A percentile compares a stretch with the other conserved stretches of the same genome.
phyloP scores from a whole-genome alignment of 805 yeast genomes.

The Kuraishia piskuri region DNA sequence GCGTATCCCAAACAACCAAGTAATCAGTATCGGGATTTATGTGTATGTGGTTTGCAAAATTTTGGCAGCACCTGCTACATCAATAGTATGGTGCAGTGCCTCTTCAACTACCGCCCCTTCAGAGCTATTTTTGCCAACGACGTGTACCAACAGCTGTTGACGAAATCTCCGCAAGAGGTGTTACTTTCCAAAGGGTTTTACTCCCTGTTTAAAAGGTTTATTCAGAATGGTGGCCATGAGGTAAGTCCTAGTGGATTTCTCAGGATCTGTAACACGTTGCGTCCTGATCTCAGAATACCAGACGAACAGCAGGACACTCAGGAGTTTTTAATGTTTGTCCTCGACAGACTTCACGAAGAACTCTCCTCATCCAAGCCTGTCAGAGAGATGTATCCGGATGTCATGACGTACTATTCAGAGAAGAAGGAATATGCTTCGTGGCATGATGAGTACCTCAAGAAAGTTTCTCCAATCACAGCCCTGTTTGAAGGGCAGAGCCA shows the following conservation, averaged over 20 bases:
- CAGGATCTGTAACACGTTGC: conserved; percentile 34
- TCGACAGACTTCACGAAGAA: conserved; percentile 67
- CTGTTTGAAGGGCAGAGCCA: conserved; percentile 70
- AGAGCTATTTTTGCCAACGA: conserved; percentile 38
- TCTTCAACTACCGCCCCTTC: conserved; percentile 47
- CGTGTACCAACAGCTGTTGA: conserved; percentile 34
- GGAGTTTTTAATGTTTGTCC: conserved; percentile 57
- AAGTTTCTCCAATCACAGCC: conserved; percentile 53
- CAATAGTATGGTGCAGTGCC: conserved; percentile 63
- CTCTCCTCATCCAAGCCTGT: conserved; percentile 20
- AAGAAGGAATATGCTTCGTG: conserved; percentile 47
- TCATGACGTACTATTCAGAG: conserved; percentile 13
- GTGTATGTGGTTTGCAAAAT: conserved; percentile 57
- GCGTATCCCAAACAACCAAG: background rate
- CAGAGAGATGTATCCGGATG: conserved; percentile 14
- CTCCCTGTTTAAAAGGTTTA: conserved; percentile 48
- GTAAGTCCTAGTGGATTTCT: conserved; percentile 58
- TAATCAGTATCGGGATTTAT: conserved; percentile 26
- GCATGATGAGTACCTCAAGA: conserved; percentile 41
- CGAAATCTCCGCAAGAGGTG: conserved; percentile 5
- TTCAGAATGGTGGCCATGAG: conserved; percentile 46
- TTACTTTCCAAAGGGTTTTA: conserved; percentile 41
- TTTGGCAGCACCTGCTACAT: conserved; percentile 72
- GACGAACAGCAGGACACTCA: conserved; percentile 78
- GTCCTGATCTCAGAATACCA: conserved; percentile 65